Evolutionary conservation across 108 stramenopile genomes (phyloP).

Genomic region (Stephanodiscus triporus): DNA sequence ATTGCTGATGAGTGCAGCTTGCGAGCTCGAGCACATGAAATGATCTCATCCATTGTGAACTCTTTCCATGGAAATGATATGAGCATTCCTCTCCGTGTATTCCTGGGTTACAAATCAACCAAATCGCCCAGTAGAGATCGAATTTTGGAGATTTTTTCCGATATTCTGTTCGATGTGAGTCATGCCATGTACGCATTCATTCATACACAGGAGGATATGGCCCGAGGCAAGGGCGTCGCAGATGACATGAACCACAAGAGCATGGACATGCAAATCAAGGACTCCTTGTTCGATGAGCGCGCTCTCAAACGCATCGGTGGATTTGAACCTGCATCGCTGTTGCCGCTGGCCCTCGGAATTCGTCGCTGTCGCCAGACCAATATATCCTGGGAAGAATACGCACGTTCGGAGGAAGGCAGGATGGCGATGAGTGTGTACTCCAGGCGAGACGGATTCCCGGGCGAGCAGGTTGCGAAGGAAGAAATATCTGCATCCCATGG

Average conservation of each 20-base stretch:
- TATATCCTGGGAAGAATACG: constrained; percentile 46
- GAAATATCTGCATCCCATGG: neutral
- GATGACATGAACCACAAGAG: neutral
- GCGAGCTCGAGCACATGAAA: constrained; percentile 24
- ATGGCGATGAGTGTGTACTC: constrained; percentile 19
- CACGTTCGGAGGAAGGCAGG: constrained; percentile 25
- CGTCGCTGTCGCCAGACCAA: constrained; percentile 26
- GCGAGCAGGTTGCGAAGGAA: neutral
- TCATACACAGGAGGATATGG: constrained; percentile 45
- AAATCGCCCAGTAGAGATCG: constrained; percentile 33
- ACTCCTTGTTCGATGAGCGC: constrained; percentile 42
- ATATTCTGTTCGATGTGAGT: constrained; percentile 59
- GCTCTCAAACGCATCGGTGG: constrained; percentile 49
- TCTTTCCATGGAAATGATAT: constrained; percentile 20
- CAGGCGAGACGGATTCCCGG: neutral
- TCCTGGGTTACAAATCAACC: constrained; percentile 53
- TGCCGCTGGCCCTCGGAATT: constrained; percentile 48
- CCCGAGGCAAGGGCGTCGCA: neutral
- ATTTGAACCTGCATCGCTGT: constrained; percentile 45
- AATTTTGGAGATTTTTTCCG: constrained; percentile 39
- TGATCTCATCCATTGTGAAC: constrained; percentile 25
- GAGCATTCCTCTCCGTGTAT: constrained; percentile 35
- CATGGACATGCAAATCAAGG: constrained; percentile 19
- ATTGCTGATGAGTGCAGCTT: constrained; percentile 41
- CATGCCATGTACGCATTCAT: constrained; percentile 62